Base-by-base conservation (phyloP, 2,329 filamentous ascomycete genomes). In the Beauveria scarabaeidicola region DNA sequence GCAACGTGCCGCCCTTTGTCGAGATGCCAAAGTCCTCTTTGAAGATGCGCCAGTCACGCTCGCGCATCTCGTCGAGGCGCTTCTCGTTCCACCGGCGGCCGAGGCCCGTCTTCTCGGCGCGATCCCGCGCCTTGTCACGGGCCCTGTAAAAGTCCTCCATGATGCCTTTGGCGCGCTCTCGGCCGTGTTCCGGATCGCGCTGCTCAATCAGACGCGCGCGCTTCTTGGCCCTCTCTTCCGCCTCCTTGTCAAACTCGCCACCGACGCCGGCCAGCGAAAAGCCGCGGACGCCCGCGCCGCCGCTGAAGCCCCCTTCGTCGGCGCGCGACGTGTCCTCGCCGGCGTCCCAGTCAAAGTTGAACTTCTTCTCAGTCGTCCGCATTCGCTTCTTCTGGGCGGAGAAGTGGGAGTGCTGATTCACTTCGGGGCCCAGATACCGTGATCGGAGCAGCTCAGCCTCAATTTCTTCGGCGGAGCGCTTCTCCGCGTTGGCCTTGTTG, bases 31-130 rank as follows among this genome's bases (percentile, higher is more conserved):
- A 97, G 74, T 99, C 92, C 73, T 97, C 94, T 75, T 97, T 99
- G 85, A 99, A 97, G 67, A 99, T 97, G 70, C 94, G 90, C 94
- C 94, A 99, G 74, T 99, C 94, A 71, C 94, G 83, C 75, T 97
- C 92, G 63, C 91, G 89, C 94, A 99, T 99, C 68, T 96, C 90
- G 15, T 89, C 85, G 63, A 97, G 78, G 63, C 81, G 83, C 84
- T 99, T 99, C 70, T 97, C 90, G 59, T 89, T 91, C 94, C 94
- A 99, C 74, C 96, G 91, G 73, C 92, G 92, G 67, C 95, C 92
- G 60, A 96, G 80, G 38, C 87, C 87, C 64, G 87, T 90, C 63
- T 88, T 83, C 62, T 81, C 79, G 11, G 86, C 85, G 63, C 89
- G 84, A 68, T 95, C 88, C 67, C 85, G 88, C 32, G 87, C 85